Conservation (phyloP, 306 rosid genomes). For the Casuarina equisetifolia region DNA sequence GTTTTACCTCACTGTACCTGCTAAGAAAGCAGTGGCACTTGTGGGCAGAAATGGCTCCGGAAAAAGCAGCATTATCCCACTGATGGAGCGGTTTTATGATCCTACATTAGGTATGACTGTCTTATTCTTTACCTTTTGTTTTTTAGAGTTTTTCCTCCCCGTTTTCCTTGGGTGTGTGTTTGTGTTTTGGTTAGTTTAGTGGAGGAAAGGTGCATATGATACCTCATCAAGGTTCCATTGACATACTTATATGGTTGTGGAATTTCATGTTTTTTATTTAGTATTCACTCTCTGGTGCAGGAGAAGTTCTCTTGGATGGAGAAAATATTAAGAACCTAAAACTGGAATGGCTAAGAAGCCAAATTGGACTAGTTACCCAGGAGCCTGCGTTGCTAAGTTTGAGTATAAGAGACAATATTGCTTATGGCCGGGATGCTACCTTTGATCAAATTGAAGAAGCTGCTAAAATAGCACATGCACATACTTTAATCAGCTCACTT, state of each 20-base stretch:
- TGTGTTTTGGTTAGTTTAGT: not conserved
- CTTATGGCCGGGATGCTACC: slow-evolving; percentile 92
- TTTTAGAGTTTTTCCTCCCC: not conserved
- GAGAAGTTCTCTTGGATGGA: slow-evolving; percentile 99
- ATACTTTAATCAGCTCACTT: slow-evolving; percentile 91
- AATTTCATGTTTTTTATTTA: slow-evolving; percentile 23
- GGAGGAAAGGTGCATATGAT: not conserved
- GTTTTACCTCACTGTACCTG: slow-evolving; percentile 96
- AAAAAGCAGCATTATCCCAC: slow-evolving; percentile 98
- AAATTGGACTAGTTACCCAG: slow-evolving; percentile 96
- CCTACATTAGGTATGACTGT: slow-evolving; percentile 81
- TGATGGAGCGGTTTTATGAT: slow-evolving; percentile 98
- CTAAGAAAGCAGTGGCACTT: slow-evolving; percentile 98
- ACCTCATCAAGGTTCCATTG: slow-evolving; percentile 1
- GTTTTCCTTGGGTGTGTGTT: slow-evolving; percentile 16
- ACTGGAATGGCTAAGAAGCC: slow-evolving; percentile 96
- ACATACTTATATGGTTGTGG: slow-evolving; percentile 16
- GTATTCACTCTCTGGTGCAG: slow-evolving; percentile 57
- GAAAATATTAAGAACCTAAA: slow-evolving; percentile 91
- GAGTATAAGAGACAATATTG: slow-evolving; percentile 98
- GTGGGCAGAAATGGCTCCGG: slow-evolving; percentile 99
- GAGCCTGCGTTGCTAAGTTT: slow-evolving; percentile 97
- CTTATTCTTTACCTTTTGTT: not conserved
- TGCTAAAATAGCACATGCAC: slow-evolving; percentile 98
- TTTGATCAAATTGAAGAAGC: slow-evolving; percentile 98